Conservation (phyloP, 2,329 filamentous ascomycete genomes). For the Ascochyta fabae region DNA sequence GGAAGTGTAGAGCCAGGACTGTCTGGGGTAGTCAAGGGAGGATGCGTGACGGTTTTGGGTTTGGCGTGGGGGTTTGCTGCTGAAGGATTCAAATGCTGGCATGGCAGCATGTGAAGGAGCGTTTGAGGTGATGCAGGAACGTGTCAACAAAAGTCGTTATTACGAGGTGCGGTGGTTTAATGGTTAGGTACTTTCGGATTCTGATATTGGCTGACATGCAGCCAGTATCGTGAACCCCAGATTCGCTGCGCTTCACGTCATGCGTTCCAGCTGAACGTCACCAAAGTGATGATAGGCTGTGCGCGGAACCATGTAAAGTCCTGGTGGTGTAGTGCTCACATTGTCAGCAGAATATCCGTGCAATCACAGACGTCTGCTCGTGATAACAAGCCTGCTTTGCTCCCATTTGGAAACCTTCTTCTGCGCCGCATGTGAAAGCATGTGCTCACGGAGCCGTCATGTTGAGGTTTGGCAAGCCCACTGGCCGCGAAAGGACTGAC, state of each 20-base stretch:
- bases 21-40: constrained; percentile 18
- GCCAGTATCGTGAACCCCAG: not conserved
- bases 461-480: not conserved
- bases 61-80: constrained; percentile 3
- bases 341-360: not conserved
- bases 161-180: not conserved
- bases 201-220: not conserved
- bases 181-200: not conserved
- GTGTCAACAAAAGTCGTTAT: constrained; percentile 8
- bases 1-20: not conserved
- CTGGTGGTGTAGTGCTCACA: not conserved
- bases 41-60: constrained; percentile 5
- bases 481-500: constrained; percentile 1
- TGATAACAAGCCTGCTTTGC: not conserved
- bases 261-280: not conserved
- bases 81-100: constrained; percentile 15
- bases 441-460: constrained; percentile 13
- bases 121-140: constrained; percentile 16
- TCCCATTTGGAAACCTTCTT: not conserved
- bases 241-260: constrained; percentile 1
- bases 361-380: not conserved
- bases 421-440: constrained; percentile 10
- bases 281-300: not conserved
- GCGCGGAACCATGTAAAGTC: not conserved
- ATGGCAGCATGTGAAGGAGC: constrained; percentile 15